These are phyloP conservation scores for Myriosclerotinia curreyana DNA, from an alignment of 2,329 filamentous ascomycete genomes.

Conservation along the genomic window DNA sequence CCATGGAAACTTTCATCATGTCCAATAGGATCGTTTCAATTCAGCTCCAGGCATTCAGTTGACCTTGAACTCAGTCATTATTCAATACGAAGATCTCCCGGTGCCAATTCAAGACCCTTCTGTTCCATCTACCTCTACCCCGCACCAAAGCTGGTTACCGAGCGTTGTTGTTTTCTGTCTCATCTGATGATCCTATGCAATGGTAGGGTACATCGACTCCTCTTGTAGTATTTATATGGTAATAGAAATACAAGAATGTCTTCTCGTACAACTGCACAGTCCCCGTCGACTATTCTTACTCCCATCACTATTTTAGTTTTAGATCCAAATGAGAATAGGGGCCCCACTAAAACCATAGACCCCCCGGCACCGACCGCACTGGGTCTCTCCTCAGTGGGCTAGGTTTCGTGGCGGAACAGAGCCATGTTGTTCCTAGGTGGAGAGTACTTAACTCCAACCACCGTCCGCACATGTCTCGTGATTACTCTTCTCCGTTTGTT, in stretches of 20 bases:
- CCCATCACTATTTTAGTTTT: not conserved
- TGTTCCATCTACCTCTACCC: constrained; percentile 13
- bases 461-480: not conserved
- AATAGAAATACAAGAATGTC: constrained; percentile 10
- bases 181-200: constrained; percentile 16
- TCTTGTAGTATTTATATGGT: constrained; percentile 14
- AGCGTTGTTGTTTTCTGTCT: constrained; percentile 2
- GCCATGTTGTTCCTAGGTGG: not conserved
- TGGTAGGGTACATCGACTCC: not conserved
- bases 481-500: not conserved
- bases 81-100: not conserved
- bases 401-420: constrained; percentile 13
- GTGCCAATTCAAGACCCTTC: not conserved
- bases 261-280: not conserved
- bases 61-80: not conserved
- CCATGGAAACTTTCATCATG: not conserved
- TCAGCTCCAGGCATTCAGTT: not conserved
- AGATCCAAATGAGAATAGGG: not conserved
- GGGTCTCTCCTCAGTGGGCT: constrained; percentile 10
- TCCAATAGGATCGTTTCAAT: not conserved
- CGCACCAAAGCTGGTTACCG: constrained; percentile 14
- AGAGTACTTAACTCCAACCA: not conserved
- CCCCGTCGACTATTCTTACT: constrained; percentile 1
- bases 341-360: constrained; percentile 14
- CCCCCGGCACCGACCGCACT: constrained; percentile 21